A percentile compares a stretch with the other conserved stretches of the same genome.
Evolutionary conservation across 257 asterid species (phyloP).

Genomic region (Coffea eugenioides): DNA sequence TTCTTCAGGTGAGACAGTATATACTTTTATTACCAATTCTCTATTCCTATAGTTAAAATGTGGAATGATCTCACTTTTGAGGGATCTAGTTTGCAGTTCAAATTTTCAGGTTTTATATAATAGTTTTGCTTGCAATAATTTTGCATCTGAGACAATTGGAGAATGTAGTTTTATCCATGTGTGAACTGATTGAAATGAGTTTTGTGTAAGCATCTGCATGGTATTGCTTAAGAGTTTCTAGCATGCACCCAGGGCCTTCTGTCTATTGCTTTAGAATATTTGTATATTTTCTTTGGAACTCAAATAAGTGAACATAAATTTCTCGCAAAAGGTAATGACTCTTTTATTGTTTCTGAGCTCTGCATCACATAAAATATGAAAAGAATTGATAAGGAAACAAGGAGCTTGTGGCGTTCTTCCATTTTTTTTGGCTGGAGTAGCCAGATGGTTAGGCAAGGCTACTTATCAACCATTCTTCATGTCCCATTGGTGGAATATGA

Average conservation of each 20-base stretch:
- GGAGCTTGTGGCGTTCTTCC: neutral
- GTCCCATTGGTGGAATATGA: neutral
- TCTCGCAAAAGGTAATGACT: neutral
- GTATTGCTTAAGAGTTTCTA: neutral
- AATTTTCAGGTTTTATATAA: neutral
- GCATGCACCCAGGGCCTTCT: neutral
- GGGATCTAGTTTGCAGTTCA: too few species aligned
- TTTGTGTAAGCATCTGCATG: neutral
- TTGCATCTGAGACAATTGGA: neutral
- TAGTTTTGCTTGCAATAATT: neutral
- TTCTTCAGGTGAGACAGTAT: slow-evolving; percentile 53
- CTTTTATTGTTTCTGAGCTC: neutral
- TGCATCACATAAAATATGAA: neutral
- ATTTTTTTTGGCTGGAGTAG: neutral
- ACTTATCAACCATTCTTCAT: neutral
- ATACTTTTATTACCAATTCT: neutral
- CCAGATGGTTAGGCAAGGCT: neutral
- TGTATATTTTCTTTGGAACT: neutral
- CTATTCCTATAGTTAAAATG: neutral
- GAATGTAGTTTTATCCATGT: neutral
- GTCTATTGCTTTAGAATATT: neutral
- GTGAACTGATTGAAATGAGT: neutral
- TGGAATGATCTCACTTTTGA: neutral
- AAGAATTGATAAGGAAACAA: neutral
- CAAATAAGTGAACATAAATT: neutral